Percentiles rank a stretch among this genome's conserved stretches.
These are phyloP conservation scores for Castanea sativa DNA, from an alignment of 306 rosid species.

Conservation along the genomic window DNA sequence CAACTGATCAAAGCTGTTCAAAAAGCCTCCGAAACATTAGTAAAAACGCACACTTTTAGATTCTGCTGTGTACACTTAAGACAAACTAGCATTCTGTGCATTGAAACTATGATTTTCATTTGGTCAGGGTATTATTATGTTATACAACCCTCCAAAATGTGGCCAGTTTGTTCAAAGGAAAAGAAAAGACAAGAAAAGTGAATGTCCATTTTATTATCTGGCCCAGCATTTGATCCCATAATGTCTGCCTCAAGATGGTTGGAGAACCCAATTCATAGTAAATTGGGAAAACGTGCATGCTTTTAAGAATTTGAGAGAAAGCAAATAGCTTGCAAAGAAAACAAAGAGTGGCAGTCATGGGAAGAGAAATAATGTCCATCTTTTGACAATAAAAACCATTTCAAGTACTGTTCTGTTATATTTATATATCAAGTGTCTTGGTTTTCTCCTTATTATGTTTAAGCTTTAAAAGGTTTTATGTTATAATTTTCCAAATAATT, in stretches of 20 bases:
- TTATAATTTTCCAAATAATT: neutral
- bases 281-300: slow-evolving; percentile 34
- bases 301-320: slow-evolving; percentile 10
- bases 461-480: too few species aligned
- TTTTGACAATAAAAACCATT: too few species aligned
- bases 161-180: neutral
- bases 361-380: slow-evolving; percentile 24
- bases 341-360: neutral
- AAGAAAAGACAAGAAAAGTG: neutral
- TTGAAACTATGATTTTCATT: neutral
- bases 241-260: slow-evolving; percentile 17
- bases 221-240: slow-evolving; percentile 41
- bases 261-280: slow-evolving; percentile 25
- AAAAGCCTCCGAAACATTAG: slow-evolving; percentile 24
- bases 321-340: slow-evolving; percentile 12
- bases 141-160: neutral
- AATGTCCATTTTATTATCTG: slow-evolving; percentile 17
- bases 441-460: too few species aligned
- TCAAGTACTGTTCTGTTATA: too few species aligned
- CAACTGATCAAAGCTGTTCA: slow-evolving; percentile 19
- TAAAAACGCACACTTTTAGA: slow-evolving; percentile 19
- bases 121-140: neutral
- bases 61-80: neutral
- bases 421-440: too few species aligned
- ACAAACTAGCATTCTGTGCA: neutral